Base-by-base conservation (phyloP, 2,329 filamentous ascomycete species). In the Pezicula rhizophila region DNA sequence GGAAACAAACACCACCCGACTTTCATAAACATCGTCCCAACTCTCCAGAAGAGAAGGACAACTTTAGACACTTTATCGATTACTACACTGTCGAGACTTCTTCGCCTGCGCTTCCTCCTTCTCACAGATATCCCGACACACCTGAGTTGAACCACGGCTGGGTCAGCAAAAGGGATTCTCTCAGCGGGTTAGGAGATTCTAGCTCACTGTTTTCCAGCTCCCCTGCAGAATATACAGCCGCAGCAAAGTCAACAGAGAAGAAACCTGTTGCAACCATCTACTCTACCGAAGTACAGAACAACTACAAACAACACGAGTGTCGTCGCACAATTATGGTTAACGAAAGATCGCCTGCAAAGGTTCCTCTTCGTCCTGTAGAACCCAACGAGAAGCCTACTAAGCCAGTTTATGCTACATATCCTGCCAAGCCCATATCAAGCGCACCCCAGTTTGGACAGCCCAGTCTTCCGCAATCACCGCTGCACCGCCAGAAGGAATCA, bases 341-440 rank as follows among this genome's bases (percentile, higher is more conserved):
- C 42, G 63, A 66, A 53, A 50, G 58, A 56, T 60, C 57, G 39
- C 61, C 63, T 50, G 60, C 59, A 20, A 65, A 64, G 53, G 59
- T 50, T 4, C 53, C 57, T 31, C 47, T 60, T 8, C 50, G 51
- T 10, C 50, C 60, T 33, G 52, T 53, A 25, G 52, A 46, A 5
- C 40, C 50, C 15, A 61, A 63, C 35, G 60, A 59, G 15, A 52
- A 61, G 38, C 38, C 45, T 26, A 38, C 39, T 37, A 11, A 47
- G 12, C 33, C 47, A 48, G 38, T 42, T 35, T 48, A 57, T 18
- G 37, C 34, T 31, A 20, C 47, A 8, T 50, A 49, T 34, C n/a
- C 49, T 20, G 43, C 49, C 4, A 53, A 53, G 25, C 49, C 31
- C 20, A 37, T 40, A 23, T 51, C 53, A 17, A 55, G 35, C 40